Evolutionary conservation across 139 green algal species (phyloP), one percentile per base, ranked within the genome.

Genomic region (Gonium pectorale): DNA sequence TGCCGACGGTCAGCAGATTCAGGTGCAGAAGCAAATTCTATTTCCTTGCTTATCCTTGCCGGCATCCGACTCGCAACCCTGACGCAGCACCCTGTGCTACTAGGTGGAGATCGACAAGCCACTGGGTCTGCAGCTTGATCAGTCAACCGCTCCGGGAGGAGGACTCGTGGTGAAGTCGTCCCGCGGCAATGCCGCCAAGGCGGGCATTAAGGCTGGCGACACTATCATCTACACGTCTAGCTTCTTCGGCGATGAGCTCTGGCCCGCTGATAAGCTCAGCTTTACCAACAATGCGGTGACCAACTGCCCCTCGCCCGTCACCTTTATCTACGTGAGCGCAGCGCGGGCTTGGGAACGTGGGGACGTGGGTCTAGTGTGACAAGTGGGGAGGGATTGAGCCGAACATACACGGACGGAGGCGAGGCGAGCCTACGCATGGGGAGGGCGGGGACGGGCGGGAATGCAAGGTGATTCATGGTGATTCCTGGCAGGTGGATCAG

Each of bases 211-310:
- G 79, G 51, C 80, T 0, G 88, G 85, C 15, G 85, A 91, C 80
- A 90, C 88, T 52, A 86, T 90, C 67, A 88, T 90, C 79, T 89
- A 67, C 56, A 93, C 94, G 33, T 95, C 90, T 40, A 97, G 90
- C 40, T 99, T 99, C 90, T 99, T 99, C 81, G 97, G 97, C 6
- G 97, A 99, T 77, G 97, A 99, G 93, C 92, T 99, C 46, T 99
- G 97, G 97, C 97, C 97, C 0, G 89, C 94, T 35, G 95, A 98
- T 87, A 96, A 95, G 86, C 72, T 94, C 26, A 71, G 43, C 44
- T 95, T 95, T 68, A 87, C 89, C 33, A 88, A 92, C 63, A 87
- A 81, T 87, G 82, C 90, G 31, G 67, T 86, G 29, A 46, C 67
- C 38, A 66, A 64, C 54, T 86, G 80, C 68, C 95, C 95, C 38